A percentile compares a stretch with the other conserved stretches of the same genome.
phyloP scores from a whole-genome alignment of 345 rosid genomes.

The Eucalyptus grandis region DNA sequence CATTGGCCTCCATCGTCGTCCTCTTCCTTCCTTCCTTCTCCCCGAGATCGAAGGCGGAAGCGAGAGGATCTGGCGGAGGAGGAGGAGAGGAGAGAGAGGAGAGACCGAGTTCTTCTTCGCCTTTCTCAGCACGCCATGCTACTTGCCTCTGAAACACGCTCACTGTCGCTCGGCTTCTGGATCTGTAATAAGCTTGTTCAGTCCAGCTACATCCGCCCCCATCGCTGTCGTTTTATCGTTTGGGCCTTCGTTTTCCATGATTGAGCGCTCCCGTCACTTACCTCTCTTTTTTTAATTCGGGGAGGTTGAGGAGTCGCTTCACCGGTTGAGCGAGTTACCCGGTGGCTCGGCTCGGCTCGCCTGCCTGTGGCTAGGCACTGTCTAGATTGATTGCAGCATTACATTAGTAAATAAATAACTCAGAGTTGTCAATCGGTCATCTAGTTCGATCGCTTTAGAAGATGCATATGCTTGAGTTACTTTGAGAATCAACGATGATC shows the following conservation, averaged over 20 bases:
- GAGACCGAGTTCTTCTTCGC: constrained; percentile 4
- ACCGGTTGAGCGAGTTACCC: constrained; percentile 24
- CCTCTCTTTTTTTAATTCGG: background rate
- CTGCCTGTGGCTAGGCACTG: background rate
- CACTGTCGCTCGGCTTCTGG: constrained; percentile 4
- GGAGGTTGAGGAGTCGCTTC: background rate
- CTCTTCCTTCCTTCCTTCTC: background rate
- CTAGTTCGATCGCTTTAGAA: background rate
- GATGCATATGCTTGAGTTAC: background rate
- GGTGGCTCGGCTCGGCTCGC: background rate
- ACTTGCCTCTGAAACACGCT: background rate
- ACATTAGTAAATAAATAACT: background rate
- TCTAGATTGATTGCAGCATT: background rate
- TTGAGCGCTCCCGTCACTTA: background rate
- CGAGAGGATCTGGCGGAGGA: background rate
- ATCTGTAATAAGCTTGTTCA: background rate
- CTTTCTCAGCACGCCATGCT: constrained; percentile 55
- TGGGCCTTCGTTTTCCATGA: background rate
- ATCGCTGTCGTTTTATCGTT: background rate
- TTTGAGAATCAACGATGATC: background rate
- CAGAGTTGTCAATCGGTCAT: background rate
- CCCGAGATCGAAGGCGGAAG: background rate
- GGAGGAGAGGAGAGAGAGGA: background rate
- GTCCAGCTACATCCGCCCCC: background rate
- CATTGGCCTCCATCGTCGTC: constrained; percentile 71